A percentile compares a stretch with the other conserved stretches of the same genome.
These are phyloP conservation scores for Fusarium nurragi DNA, from an alignment of 2,329 filamentous ascomycete species.

Conservation along the genomic window DNA sequence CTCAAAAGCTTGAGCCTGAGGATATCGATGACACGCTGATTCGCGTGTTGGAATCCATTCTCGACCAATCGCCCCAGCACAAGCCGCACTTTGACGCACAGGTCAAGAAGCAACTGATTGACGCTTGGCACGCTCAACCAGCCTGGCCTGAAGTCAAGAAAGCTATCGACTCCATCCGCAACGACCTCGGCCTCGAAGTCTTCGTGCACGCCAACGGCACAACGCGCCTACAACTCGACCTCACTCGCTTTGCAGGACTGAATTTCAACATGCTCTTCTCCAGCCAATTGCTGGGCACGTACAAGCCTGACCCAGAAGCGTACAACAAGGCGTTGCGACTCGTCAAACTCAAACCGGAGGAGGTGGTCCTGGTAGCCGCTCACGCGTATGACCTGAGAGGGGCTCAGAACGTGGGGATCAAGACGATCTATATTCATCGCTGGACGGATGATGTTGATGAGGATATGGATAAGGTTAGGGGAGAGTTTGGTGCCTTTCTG, in stretches of 20 bases:
- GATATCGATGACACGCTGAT: slow-evolving; percentile 63
- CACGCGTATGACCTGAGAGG: slow-evolving; percentile 64
- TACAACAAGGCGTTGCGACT: slow-evolving; percentile 59
- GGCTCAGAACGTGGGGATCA: slow-evolving; percentile 59
- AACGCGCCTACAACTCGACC: slow-evolving; percentile 63
- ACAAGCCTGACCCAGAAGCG: slow-evolving; percentile 58
- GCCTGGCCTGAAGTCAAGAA: slow-evolving; percentile 61
- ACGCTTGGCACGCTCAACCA: slow-evolving; percentile 59
- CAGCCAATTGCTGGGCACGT: slow-evolving; percentile 58
- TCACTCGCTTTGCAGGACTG: slow-evolving; percentile 57
- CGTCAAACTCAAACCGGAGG: slow-evolving; percentile 55
- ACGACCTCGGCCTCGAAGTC: slow-evolving; percentile 51
- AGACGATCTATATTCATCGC: slow-evolving; percentile 61
- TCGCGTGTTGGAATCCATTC: slow-evolving; percentile 51
- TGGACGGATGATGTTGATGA: slow-evolving; percentile 64
- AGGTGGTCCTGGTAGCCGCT: slow-evolving; percentile 62
- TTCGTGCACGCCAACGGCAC: slow-evolving; percentile 66
- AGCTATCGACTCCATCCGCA: slow-evolving; percentile 53
- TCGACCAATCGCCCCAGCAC: slow-evolving; percentile 30
- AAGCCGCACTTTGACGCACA: slow-evolving; percentile 26
- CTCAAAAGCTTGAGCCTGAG: slow-evolving; percentile 49
- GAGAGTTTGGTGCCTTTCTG: slow-evolving; percentile 30
- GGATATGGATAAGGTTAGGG: slow-evolving; percentile 27
- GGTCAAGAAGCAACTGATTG: slow-evolving; percentile 42
- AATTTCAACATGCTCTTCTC: slow-evolving; percentile 63